A percentile compares a stretch with the other conserved stretches of the same genome.
These are phyloP conservation scores for Cornus kousa DNA, from an alignment of 148 eudicot species.

Conservation along the genomic window DNA sequence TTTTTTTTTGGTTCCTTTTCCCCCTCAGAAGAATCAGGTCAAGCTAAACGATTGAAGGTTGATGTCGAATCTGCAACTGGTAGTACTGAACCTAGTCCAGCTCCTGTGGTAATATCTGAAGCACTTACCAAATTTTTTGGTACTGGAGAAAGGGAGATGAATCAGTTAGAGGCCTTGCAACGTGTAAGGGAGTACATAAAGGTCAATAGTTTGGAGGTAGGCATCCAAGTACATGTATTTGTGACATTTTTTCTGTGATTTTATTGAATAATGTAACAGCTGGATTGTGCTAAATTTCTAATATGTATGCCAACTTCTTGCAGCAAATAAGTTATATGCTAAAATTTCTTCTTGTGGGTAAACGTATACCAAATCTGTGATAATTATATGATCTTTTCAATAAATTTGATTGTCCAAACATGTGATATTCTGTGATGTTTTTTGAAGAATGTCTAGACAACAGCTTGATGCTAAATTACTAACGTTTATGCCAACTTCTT, in stretches of 20 bases:
- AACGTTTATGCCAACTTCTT: background rate
- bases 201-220: conserved; percentile 59
- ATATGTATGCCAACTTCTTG: background rate
- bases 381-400: background rate
- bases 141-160: conserved; percentile 57
- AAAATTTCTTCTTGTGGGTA: background rate
- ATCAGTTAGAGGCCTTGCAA: conserved; percentile 51
- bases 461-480: background rate
- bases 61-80: conserved; percentile 39
- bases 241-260: background rate
- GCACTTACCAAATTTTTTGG: conserved; percentile 64
- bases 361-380: background rate
- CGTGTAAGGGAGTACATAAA: conserved; percentile 63
- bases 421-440: background rate
- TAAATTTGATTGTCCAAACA: too few relatives aligned
- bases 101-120: conserved; percentile 52
- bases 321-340: background rate
- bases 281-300: background rate
- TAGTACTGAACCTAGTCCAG: conserved; percentile 36
- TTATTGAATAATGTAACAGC: background rate
- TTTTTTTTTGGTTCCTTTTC: background rate
- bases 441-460: too few relatives aligned
- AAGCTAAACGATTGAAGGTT: conserved; percentile 44
- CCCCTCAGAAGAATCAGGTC: conserved; percentile 39
- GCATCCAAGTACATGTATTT: conserved; percentile 6